Base-by-base conservation (phyloP, 2,329 filamentous ascomycete genomes). In the Colletotrichum siamense region DNA sequence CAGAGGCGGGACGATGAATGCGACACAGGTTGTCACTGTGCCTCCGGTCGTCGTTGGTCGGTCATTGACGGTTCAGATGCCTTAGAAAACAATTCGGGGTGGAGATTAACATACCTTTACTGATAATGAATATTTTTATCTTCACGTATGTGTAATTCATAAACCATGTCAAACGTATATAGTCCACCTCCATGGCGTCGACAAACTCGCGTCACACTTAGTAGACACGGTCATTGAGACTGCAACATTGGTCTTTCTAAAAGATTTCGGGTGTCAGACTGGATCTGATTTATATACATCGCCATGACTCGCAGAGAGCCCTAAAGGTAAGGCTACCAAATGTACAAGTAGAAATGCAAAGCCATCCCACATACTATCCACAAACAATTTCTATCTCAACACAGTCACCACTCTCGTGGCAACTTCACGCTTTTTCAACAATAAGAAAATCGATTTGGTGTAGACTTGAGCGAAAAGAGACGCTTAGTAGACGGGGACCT, bases 1-100 rank as follows among this genome's bases (percentile, higher is more conserved):
- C 77, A 82, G 89, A 6, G 87, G 87, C 5, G 87, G 86, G 0
- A 78, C 75, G 9, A 91, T 91, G 89, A 81, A 84, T 22, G 83
- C 83, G 49, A 86, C 88, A 0, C 79, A 83, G 59, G 88, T 89
- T 1, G 84, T 91, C 0, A 85, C 81, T 5, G 86, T 91, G 36
- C 69, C 77, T 15, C 76, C 77, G 18, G 63, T 78, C 9, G 73
- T 68, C 22, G 65, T 74, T 2, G 61, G 64, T n/a, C 64, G 59
- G 1, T 76, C 71, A 3, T 24, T 69, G 12, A 49, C 22, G 6
- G 34, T 52, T 1, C 57, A 73, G 36, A 64, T 44, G 62, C 62
- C 62, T n/a, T 64, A 64, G 34, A 7, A 15, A 8, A 24, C n/a
- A 24, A 8, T 9, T 44, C 10, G 39, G 18, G n/a, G 18, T 8